Evolutionary conservation across 345 rosid genomes (phyloP), one percentile per base, ranked within the genome.

Genomic region (Camelina sativa): DNA sequence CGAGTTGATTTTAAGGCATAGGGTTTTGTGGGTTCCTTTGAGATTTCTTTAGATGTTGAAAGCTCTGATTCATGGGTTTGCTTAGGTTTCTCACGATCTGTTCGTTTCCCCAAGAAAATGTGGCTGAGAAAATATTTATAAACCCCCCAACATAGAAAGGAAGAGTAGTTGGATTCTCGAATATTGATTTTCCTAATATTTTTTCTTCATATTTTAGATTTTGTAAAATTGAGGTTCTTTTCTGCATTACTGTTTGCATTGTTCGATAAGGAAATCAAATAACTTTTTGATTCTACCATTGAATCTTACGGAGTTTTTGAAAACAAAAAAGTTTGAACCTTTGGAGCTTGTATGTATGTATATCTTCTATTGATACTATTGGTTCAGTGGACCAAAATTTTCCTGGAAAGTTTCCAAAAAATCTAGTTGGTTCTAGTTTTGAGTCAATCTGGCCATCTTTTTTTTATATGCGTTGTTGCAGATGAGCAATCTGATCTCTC

Each of bases 231-330:
- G 32, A 34, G 23, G 30, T 22, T 40, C 51, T 62, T 61, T 65
- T 11, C 72, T 60, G 48, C 59, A 78, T 66, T 59, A 66, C 50
- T 65, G 40, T 51, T 11, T 59, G 58, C 11, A 65, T 65, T 37
- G 41, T 59, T 72, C 16, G 12, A 59, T 59, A 65, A 51, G 81
- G 81, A 78, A 78, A 78, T 59, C 12, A 66, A 66, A 78, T 72
- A 72, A 65, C 11, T 58, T 40, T 28, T 65, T 67, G 74, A 61
- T 72, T 59, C 69, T 54, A 34, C 77, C 67, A 65, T 34, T 65
- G 69, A 54, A 72, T 60, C 68, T 58, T 28, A 5, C 20, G 8
- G 65, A 54, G 65, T 59, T 77, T 48, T 48, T 35, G 16, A 57
- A 55, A 70, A 57, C 37, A 50, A 50, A 20, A 47, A 15, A 46